Conservation (phyloP, 1,139 yeast genomes). For the Hemisphaericaspora subhashii region DNA sequence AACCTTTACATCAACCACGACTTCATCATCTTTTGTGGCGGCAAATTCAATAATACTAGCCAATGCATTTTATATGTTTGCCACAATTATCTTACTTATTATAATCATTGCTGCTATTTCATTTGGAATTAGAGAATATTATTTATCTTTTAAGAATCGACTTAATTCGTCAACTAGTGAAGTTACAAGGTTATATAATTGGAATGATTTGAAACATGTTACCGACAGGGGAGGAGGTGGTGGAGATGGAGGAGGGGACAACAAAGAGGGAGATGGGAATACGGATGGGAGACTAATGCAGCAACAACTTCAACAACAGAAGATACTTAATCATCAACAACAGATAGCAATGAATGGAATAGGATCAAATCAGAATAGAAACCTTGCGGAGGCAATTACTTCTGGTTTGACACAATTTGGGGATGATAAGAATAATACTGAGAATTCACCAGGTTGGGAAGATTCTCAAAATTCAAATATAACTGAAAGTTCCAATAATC, state of each 20-base stretch:
- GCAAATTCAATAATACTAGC: constrained; percentile 19
- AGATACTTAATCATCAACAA: neutral
- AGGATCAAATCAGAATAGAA: neutral
- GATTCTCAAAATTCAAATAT: constrained; percentile 3
- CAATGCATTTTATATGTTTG: constrained; percentile 30
- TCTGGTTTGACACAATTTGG: constrained; percentile 10
- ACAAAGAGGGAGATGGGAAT: neutral
- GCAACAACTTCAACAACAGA: neutral
- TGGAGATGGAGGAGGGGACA: constrained; percentile 6
- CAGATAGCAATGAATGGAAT: no score
- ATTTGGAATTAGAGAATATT: constrained; percentile 31
- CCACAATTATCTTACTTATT: constrained; percentile 23
- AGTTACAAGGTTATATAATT: constrained; percentile 8
- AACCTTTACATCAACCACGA: neutral
- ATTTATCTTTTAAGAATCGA: constrained; percentile 17
- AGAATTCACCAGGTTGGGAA: neutral
- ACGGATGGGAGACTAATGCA: neutral
- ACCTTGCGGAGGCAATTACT: neutral
- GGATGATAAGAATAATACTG: constrained; percentile 5
- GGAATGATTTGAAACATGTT: constrained; percentile 7
- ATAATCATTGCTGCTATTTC: constrained; percentile 22
- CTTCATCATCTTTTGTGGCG: neutral
- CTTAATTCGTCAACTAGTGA: constrained; percentile 11
- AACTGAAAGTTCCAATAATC: neutral
- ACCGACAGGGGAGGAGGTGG: no score